A percentile compares a stretch with the other conserved stretches of the same genome.
phyloP scores from a whole-genome alignment of 495 filamentous ascomycete genomes.

The Podospora bellae-mahoneyi region DNA sequence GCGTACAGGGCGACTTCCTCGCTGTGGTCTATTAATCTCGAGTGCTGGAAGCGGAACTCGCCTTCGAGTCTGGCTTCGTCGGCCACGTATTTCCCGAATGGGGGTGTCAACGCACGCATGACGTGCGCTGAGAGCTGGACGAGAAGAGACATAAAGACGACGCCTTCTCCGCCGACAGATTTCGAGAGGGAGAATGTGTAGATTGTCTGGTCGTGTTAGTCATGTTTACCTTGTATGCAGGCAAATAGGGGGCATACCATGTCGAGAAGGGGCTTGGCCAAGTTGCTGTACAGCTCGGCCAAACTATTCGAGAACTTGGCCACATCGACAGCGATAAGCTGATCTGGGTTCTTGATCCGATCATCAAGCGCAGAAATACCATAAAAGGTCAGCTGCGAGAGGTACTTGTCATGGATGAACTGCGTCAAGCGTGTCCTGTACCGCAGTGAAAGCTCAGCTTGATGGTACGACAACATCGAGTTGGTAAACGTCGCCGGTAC shows the following conservation, averaged over 20 bases:
- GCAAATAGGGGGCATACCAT: constrained; percentile 53
- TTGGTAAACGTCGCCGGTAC: constrained; percentile 98
- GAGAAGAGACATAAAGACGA: constrained; percentile 89
- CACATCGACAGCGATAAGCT: constrained; percentile 94
- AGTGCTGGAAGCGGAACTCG: constrained; percentile 94
- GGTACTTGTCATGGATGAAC: constrained; percentile 88
- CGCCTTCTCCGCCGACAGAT: constrained; percentile 89
- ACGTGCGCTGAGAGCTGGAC: constrained; percentile 89
- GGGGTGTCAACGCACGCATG: constrained; percentile 94
- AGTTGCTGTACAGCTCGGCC: constrained; percentile 91
- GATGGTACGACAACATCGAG: constrained; percentile 98
- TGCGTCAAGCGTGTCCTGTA: constrained; percentile 90
- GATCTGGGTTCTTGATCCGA: constrained; percentile 97
- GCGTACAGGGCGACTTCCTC: constrained; percentile 92
- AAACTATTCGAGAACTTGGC: constrained; percentile 93
- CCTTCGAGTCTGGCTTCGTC: constrained; percentile 93
- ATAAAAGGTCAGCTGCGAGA: constrained; percentile 96
- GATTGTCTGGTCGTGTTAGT: constrained; percentile 52
- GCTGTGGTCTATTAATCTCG: constrained; percentile 86
- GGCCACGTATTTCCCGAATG: constrained; percentile 96
- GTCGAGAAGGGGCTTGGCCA: constrained; percentile 93
- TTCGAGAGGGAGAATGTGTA: constrained; percentile 92
- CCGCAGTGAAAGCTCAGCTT: constrained; percentile 86
- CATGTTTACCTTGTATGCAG: neutral
- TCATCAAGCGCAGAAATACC: constrained; percentile 92